Conservation (phyloP, 2,329 filamentous ascomycete genomes). For the Alternaria gansuensis region DNA sequence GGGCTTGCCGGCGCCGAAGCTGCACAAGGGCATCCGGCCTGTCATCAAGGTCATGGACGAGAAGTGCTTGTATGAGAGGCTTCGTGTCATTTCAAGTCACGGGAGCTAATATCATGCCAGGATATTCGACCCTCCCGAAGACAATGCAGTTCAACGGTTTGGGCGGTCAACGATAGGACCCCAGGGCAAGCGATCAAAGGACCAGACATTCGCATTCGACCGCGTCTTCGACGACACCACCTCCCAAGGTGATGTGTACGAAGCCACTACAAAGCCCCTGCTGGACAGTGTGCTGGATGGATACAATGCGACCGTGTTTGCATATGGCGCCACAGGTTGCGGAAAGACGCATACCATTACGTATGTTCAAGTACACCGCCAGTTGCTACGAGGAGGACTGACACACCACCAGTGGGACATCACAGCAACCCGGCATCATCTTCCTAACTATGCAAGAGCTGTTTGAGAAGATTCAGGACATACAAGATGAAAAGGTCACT, state of each 20-base stretch:
- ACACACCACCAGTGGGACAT: slow-evolving; percentile 67
- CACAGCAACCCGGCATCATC: slow-evolving; percentile 94
- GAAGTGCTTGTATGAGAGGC: slow-evolving; percentile 79
- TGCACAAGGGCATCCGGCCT: slow-evolving; percentile 84
- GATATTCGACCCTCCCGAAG: slow-evolving; percentile 96
- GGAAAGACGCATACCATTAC: slow-evolving; percentile 97
- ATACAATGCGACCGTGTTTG: slow-evolving; percentile 98
- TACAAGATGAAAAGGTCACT: slow-evolving; percentile 84
- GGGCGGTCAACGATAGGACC: slow-evolving; percentile 75
- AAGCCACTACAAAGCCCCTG: slow-evolving; percentile 86
- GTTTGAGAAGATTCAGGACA: slow-evolving; percentile 93
- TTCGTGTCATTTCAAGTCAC: slow-evolving; percentile 2
- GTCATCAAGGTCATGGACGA: slow-evolving; percentile 98
- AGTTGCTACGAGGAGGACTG: slow-evolving; percentile 19
- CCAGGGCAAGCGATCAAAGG: slow-evolving; percentile 90
- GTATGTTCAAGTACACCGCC: slow-evolving; percentile 36
- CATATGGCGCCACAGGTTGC: slow-evolving; percentile 96
- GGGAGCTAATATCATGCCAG: slow-evolving; percentile 60
- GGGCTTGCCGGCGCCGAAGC: slow-evolving; percentile 82
- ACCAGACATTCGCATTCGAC: slow-evolving; percentile 97
- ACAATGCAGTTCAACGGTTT: slow-evolving; percentile 89
- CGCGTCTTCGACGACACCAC: slow-evolving; percentile 96
- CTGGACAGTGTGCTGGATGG: slow-evolving; percentile 95
- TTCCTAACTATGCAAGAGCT: slow-evolving; percentile 99
- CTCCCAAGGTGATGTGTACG: slow-evolving; percentile 91